Percentiles rank a stretch among this genome's conserved stretches.
Conservation (phyloP, 2,329 filamentous ascomycete species). For the Fusarium udum region DNA sequence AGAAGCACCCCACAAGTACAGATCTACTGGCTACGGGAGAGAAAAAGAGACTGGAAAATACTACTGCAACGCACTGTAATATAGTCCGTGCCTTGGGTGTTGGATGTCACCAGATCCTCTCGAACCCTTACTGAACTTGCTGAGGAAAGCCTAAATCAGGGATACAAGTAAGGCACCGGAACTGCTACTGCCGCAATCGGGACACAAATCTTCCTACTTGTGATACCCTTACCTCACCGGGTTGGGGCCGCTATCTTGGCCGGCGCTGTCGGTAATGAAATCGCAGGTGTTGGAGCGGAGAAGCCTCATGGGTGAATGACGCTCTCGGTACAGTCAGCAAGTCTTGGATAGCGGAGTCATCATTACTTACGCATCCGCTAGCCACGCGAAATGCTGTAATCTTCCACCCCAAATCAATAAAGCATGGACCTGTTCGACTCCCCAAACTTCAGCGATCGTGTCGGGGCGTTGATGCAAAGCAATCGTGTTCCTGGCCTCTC, state of each 20-base stretch:
- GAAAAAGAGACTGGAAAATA: neutral
- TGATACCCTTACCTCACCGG: too few species aligned
- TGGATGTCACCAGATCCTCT: neutral
- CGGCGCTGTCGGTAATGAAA: too few species aligned
- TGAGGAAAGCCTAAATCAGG: too few species aligned
- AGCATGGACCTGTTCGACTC: neutral
- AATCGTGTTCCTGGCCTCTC: constrained; percentile 12
- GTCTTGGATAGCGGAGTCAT: neutral
- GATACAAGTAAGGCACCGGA: too few species aligned
- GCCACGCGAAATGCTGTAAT: accelerated
- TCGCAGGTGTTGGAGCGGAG: too few species aligned
- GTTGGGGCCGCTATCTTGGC: too few species aligned
- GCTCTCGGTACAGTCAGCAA: neutral
- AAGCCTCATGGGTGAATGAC: too few species aligned
- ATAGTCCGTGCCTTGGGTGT: neutral
- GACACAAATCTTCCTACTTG: too few species aligned
- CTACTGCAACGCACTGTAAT: neutral
- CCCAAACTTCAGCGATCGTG: neutral
- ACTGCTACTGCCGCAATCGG: too few species aligned
- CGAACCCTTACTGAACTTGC: neutral
- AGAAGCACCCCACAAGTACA: neutral
- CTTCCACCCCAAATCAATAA: neutral
- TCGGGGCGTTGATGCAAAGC: neutral
- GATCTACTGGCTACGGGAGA: neutral
- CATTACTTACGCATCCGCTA: neutral